phyloP scores from a whole-genome alignment of 257 asterid genomes.

The Buddleja alternifolia region DNA sequence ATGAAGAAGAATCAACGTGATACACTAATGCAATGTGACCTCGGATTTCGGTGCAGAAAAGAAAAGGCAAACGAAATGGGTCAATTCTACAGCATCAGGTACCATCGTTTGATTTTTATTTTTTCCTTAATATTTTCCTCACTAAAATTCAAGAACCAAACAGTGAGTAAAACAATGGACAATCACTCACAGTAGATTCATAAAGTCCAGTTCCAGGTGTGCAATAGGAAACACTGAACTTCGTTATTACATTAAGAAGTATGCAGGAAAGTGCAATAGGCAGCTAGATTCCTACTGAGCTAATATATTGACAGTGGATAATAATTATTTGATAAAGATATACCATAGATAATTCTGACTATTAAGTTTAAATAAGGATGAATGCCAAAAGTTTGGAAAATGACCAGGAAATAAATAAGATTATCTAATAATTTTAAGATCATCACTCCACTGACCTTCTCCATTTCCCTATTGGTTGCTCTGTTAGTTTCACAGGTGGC shows the following conservation, averaged over 20 bases:
- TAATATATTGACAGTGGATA: not conserved
- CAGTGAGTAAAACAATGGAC: no score
- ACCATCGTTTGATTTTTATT: no score
- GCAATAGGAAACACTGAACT: not conserved
- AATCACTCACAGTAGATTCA: no score
- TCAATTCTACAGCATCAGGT: not conserved
- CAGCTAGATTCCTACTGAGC: not conserved
- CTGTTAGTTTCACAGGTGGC: constrained; percentile 51
- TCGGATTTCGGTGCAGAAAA: no score
- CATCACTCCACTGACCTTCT: constrained; percentile 50
- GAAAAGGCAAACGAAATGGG: not conserved
- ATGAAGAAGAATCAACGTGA: not conserved
- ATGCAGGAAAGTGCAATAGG: not conserved
- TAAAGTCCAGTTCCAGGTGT: not conserved
- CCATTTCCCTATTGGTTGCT: constrained; percentile 63
- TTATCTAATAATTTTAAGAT: not conserved
- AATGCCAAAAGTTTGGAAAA: not conserved
- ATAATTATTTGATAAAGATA: not conserved
- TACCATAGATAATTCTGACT: not conserved
- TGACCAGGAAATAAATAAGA: not conserved
- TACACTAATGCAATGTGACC: not conserved
- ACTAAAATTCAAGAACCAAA: no score
- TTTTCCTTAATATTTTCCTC: no score
- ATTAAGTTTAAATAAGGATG: not conserved
- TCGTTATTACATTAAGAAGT: not conserved